Percentiles rank a stretch among this genome's conserved stretches.
phyloP scores from a whole-genome alignment of 805 yeast genomes.

The Wickerhamiella slavikovae region DNA sequence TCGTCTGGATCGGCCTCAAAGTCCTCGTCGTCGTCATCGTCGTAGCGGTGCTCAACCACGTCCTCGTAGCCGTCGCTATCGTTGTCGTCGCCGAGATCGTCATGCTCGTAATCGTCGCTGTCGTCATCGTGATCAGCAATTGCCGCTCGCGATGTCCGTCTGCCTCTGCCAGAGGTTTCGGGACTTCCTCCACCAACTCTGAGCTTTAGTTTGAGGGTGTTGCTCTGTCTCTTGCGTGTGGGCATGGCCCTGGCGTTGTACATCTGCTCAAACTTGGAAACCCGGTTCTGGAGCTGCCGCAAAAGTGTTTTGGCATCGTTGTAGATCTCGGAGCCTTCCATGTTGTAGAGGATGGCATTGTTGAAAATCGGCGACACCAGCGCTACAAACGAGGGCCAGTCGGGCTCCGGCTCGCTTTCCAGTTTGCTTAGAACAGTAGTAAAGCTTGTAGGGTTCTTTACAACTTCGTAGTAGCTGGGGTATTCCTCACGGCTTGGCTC shows the following conservation, averaged over 20 bases:
- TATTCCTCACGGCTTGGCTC: conserved; percentile 49
- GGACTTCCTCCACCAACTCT: conserved; percentile 1
- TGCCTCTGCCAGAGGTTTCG: conserved; percentile 4
- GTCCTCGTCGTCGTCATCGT: conserved; percentile 8
- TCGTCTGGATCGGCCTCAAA: conserved; percentile 9
- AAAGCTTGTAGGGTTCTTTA: conserved; percentile 58
- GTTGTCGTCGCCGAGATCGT: conserved; percentile 12
- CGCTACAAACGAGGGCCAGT: conserved; percentile 36
- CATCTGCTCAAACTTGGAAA: conserved; percentile 9
- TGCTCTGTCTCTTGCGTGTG: not conserved
- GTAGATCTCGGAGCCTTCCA: conserved; percentile 47
- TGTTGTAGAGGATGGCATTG: conserved; percentile 66
- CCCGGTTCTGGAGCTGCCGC: conserved; percentile 22
- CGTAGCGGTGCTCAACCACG: conserved; percentile 4
- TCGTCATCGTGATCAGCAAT: conserved; percentile 10
- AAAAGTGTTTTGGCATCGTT: conserved; percentile 48
- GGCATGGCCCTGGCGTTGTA: conserved; percentile 1
- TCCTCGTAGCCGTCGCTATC: conserved; percentile 9
- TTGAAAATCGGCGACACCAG: conserved; percentile 44
- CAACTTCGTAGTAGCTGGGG: conserved; percentile 63
- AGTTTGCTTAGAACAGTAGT: conserved; percentile 33
- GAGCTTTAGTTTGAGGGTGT: conserved; percentile 1
- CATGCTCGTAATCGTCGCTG: conserved; percentile 11
- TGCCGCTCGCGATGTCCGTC: conserved; percentile 1
- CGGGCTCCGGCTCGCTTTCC: conserved; percentile 29